A percentile compares a stretch with the other conserved stretches of the same genome.
Evolutionary conservation across 2,329 filamentous ascomycete genomes (phyloP).

Genomic region (Gnomoniopsis sp.): DNA sequence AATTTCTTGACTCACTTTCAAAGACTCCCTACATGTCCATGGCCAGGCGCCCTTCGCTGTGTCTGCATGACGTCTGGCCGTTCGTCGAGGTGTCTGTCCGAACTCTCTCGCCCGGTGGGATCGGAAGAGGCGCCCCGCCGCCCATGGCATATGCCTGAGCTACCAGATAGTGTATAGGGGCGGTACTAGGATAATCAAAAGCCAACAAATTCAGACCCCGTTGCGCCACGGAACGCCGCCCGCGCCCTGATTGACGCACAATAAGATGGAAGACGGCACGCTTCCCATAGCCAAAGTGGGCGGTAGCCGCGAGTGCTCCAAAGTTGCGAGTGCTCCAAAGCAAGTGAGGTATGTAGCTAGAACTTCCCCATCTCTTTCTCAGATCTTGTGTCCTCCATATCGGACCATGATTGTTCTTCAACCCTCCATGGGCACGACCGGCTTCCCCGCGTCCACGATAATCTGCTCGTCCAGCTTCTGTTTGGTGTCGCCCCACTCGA

Average conservation of each 20-base stretch:
- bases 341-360: background rate
- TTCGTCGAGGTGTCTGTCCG: background rate
- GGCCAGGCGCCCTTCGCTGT: background rate
- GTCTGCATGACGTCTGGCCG: background rate
- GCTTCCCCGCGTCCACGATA: conserved; percentile 60
- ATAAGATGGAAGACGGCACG: background rate
- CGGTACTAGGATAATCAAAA: background rate
- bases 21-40: background rate
- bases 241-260: background rate
- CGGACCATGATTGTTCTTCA: background rate
- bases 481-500: conserved; percentile 62
- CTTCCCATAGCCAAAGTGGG: background rate
- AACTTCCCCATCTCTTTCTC: background rate
- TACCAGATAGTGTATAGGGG: background rate
- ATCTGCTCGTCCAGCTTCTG: conserved; percentile 60
- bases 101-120: background rate
- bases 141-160: background rate
- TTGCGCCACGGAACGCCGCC: background rate
- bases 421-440: conserved; percentile 30
- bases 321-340: background rate
- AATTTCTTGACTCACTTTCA: background rate
- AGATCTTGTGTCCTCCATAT: background rate
- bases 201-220: background rate
- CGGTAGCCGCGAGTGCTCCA: background rate
- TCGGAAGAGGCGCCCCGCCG: background rate